Percentiles rank a stretch among this genome's conserved stretches.
Conservation (phyloP, 805 yeast genomes). For the Candida nonsorbophila region DNA sequence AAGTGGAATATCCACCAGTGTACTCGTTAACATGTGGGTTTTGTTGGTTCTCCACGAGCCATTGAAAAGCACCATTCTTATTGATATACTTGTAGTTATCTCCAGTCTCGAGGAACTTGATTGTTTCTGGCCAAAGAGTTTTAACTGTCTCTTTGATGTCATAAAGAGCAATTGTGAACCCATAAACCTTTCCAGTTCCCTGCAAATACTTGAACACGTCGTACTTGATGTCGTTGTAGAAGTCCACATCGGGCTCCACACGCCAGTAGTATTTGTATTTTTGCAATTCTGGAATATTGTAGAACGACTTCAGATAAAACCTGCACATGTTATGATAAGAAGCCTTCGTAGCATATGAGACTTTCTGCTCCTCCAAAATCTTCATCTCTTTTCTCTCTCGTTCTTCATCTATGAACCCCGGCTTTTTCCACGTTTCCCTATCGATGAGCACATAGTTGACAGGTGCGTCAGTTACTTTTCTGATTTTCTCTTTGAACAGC, state of each 20-base stretch:
- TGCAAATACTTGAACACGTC: constrained; percentile 75
- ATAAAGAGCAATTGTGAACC: constrained; percentile 64
- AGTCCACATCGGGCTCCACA: constrained; percentile 68
- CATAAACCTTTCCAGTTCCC: constrained; percentile 63
- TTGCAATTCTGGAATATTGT: constrained; percentile 55
- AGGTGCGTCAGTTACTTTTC: constrained; percentile 22
- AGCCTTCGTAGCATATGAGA: constrained; percentile 55
- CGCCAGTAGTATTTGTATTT: constrained; percentile 75
- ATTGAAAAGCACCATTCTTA: constrained; percentile 45
- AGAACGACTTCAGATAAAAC: constrained; percentile 63
- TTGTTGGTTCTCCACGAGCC: constrained; percentile 47
- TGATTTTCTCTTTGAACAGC: constrained; percentile 45
- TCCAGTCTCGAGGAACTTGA: constrained; percentile 49
- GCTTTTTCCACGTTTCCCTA: constrained; percentile 51
- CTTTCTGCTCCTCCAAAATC: constrained; percentile 32
- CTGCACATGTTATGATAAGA: constrained; percentile 87
- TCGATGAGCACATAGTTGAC: constrained; percentile 39
- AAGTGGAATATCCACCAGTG: constrained; percentile 54
- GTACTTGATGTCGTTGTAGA: constrained; percentile 64
- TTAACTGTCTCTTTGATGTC: constrained; percentile 63
- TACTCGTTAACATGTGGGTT: constrained; percentile 38
- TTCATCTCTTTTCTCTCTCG: constrained; percentile 38
- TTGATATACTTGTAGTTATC: constrained; percentile 54
- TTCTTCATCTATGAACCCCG: constrained; percentile 46
- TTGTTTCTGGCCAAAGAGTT: constrained; percentile 66